These are phyloP conservation scores for Roridomyces roridus DNA, from an alignment of 768 basidiomycete species.

Conservation along the genomic window DNA sequence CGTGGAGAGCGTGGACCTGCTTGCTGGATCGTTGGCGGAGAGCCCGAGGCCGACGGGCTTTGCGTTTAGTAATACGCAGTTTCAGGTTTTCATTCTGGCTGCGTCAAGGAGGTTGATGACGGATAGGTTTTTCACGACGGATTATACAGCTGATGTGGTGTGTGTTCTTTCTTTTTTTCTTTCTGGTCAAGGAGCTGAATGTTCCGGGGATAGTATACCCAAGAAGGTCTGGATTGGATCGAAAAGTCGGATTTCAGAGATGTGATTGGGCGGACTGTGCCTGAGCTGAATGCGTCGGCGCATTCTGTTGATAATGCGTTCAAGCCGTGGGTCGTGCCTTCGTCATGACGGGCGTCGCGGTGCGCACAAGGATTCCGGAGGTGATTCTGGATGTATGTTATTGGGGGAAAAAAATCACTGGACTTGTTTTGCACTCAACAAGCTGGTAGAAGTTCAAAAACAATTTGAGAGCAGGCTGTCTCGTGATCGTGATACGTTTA, in stretches of 20 bases:
- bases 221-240: slow-evolving; percentile 8
- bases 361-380: no score
- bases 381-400: no score
- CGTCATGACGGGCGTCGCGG: not conserved
- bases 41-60: slow-evolving; percentile 18
- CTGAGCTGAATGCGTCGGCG: not conserved
- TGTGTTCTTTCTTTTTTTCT: not conserved
- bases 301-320: slow-evolving; percentile 3
- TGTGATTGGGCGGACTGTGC: slow-evolving; percentile 1
- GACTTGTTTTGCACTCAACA: no score
- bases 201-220: not conserved
- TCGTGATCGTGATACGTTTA: no score
- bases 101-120: slow-evolving; percentile 8
- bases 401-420: no score
- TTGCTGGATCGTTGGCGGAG: slow-evolving; percentile 11
- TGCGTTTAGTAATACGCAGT: slow-evolving; percentile 13
- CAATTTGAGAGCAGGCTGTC: no score
- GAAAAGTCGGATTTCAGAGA: slow-evolving; percentile 1
- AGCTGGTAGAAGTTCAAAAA: no score
- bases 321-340: slow-evolving; percentile 4
- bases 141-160: not conserved
- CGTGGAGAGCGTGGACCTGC: slow-evolving; percentile 17
- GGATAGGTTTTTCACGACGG: slow-evolving; percentile 10
- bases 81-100: slow-evolving; percentile 7
- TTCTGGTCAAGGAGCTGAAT: not conserved